Evolutionary conservation across 2,329 filamentous ascomycete species (phyloP), one percentile per base, ranked within the genome.

Genomic region (Helotiales sp.): DNA sequence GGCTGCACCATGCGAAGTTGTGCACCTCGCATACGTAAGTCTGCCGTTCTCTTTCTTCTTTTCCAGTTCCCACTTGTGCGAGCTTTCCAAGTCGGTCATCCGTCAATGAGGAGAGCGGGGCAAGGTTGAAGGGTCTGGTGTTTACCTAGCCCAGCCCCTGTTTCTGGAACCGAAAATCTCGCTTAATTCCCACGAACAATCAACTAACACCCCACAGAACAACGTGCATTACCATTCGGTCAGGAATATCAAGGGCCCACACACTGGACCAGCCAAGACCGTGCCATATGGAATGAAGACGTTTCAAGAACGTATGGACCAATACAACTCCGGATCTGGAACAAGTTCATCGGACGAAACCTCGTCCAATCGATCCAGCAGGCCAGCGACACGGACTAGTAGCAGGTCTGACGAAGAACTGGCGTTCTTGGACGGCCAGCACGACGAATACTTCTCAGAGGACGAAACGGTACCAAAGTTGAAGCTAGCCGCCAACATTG

Each of bases 151-250:
- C 17, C 20, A n/a, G 7, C 15, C 49, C 34, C 26, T 24, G 30
- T 28, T 24, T 3, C 22, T 7, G 22, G 15, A 28, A 57, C 32
- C 49, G 49, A 52, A 26, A 28, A 52, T 30, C 49, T 52, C 49
- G 49, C 49, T 52, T 52, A 52, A 28, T 28, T 30, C 22, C 24
- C 13, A 28, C 26, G 24, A 70, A 67, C 47, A 45, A 40, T 22
- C 60, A 17, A 64, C 24, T 63, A 71, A 74, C 37, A 75, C 47
- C 15, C 30, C 45, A 61, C 45, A 89, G 85, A 82, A 80, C 54
- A 90, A 86, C 80, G 84, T 90, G 74, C 89, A 91, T 75, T 91
- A 89, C 77, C 90, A 87, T 4, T 90, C 88, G 0, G 86, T 91
- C 70, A 84, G 88, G 64, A 87, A 87, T 73, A 77, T 86, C 54